Evolutionary conservation across 192 early-diverging fungal species (phyloP), one percentile per base, ranked within the genome.

Genomic region (Linnemannia zychae): DNA sequence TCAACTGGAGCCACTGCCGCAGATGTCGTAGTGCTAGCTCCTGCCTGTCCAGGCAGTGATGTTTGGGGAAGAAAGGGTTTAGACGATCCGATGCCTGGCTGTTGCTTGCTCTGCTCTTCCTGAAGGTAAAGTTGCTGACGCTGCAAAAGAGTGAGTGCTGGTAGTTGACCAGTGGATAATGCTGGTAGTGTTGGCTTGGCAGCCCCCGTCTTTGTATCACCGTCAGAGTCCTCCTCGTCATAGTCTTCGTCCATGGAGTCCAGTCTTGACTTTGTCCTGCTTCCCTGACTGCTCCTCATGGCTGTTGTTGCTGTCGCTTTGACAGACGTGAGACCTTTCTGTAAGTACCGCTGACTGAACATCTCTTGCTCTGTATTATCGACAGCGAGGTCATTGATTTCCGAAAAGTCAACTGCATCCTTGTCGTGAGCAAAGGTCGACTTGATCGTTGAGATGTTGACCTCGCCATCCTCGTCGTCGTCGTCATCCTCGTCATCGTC

Each of bases 321-420:
- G 34, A 89, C 83, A 7, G 87, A 77, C 28, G 82, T 77, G n/a
- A 88, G 84, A 4, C 88, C 87, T 24, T 86, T 76, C 31, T 90
- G 86, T 68, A 90, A 79, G 11, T 92, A 88, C 36, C 87, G 86
- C 40, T 79, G 80, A 38, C 83, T 88, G 75, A 89, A 88, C 87
- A 84, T 90, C 49, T 66, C 87, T 50, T 89, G 87, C 53, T 97
- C 96, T 1, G 96, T 66, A 40, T 78, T 75, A 66, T 85, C 83
- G 22, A 66, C 94, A 4, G 93, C 94, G 22, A 94, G 79, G 71
- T 98, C 97, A 75, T 96, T 91, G 77, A 95, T 93, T 69, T 96
- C 95, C 0, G 94, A 96, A 80, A 91, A 98, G 84, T 98, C 96
- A 3, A 96, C 87, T 2, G 96, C 96, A 83, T 96, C 93, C 34